Conservation (phyloP, 192 early-diverging fungal genomes). For the Coemansia sp. region DNA sequence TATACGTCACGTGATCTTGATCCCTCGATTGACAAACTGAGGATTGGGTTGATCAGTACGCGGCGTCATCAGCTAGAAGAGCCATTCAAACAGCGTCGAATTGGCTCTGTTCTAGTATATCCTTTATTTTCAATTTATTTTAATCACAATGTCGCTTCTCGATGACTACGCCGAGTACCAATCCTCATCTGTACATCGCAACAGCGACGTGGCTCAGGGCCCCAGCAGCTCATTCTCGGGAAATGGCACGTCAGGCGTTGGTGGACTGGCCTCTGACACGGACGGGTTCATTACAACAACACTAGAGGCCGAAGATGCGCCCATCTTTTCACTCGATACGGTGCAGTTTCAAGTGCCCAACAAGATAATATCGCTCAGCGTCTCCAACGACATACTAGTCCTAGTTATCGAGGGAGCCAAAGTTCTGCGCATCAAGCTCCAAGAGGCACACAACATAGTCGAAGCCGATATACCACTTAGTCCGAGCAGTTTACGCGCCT, state of each 20-base stretch:
- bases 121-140: neutral
- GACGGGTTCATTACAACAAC: slow-evolving; percentile 51
- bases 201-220: slow-evolving; percentile 1
- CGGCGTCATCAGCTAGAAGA: too few species aligned
- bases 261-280: slow-evolving; percentile 15
- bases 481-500: slow-evolving; percentile 32
- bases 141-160: slow-evolving; percentile 48
- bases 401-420: slow-evolving; percentile 76
- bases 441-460: slow-evolving; percentile 67
- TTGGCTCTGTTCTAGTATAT: neutral
- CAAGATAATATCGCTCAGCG: slow-evolving; percentile 70
- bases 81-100: too few species aligned
- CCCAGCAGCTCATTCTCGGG: neutral
- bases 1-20: too few species aligned
- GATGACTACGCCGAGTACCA: slow-evolving; percentile 56
- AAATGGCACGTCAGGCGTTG: neutral
- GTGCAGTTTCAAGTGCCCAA: slow-evolving; percentile 91
- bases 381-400: slow-evolving; percentile 84
- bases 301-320: slow-evolving; percentile 45
- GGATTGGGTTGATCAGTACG: too few species aligned
- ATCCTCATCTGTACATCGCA: slow-evolving; percentile 11
- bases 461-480: slow-evolving; percentile 39
- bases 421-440: slow-evolving; percentile 88
- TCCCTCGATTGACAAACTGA: too few species aligned
- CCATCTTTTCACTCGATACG: slow-evolving; percentile 81